Conservation (phyloP, 805 yeast genomes). For the Pichia californica region DNA sequence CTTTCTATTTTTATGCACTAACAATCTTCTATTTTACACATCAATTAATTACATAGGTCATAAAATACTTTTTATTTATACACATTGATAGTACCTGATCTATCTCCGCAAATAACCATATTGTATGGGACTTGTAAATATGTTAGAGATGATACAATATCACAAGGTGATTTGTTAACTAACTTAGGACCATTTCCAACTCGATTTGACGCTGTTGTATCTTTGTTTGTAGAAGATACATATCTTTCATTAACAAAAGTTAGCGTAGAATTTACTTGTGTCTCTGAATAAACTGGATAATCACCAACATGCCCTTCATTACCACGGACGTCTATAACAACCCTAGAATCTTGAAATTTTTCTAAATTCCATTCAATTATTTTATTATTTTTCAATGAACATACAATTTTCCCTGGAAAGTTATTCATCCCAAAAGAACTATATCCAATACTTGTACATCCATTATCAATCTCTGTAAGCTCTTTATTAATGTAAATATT, state of each 20-base stretch:
- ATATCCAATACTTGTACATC: constrained; percentile 21
- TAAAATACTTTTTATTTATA: constrained; percentile 33
- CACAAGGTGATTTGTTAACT: constrained; percentile 14
- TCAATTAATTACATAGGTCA: too few species aligned
- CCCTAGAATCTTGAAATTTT: constrained; percentile 27
- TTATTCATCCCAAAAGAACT: constrained; percentile 6
- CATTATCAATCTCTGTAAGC: constrained; percentile 15
- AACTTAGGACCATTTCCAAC: constrained; percentile 6
- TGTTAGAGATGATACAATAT: constrained; percentile 7
- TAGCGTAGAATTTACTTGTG: constrained; percentile 35
- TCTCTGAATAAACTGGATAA: constrained; percentile 20
- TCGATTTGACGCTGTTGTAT: background rate
- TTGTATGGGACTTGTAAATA: constrained; percentile 23
- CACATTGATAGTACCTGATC: constrained; percentile 59
- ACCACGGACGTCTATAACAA: constrained; percentile 20
- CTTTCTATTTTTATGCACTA: background rate
- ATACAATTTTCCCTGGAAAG: constrained; percentile 12
- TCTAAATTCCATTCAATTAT: constrained; percentile 36
- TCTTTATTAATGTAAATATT: constrained; percentile 13
- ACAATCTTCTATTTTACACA: background rate
- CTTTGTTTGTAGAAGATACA: constrained; percentile 7
- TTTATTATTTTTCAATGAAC: constrained; percentile 17
- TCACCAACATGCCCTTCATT: constrained; percentile 9
- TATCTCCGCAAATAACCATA: constrained; percentile 59
- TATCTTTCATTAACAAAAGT: constrained; percentile 36